Conservation (phyloP, 2,329 filamentous ascomycete species). For the Trichoderma cornu-damae region DNA sequence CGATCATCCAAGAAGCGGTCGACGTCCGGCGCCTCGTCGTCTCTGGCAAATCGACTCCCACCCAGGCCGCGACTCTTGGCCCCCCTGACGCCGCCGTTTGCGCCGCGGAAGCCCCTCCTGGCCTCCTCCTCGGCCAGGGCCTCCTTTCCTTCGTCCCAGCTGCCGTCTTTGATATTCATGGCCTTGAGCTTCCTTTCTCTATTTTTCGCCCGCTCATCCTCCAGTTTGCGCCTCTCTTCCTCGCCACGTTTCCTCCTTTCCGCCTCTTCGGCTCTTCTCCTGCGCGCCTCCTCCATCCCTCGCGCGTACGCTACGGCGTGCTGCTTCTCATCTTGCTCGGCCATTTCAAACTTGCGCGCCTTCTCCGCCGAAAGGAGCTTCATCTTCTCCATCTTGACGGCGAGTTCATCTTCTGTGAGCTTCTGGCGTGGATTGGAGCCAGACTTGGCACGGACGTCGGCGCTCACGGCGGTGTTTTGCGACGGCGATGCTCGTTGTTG, state of each 20-base stretch:
- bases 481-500: conserved; percentile 19
- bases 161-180: conserved; percentile 48
- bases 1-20: conserved; percentile 37
- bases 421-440: conserved; percentile 57
- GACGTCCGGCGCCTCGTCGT: conserved; percentile 33
- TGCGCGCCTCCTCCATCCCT: conserved; percentile 51
- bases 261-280: conserved; percentile 47
- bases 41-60: conserved; percentile 41
- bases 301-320: conserved; percentile 51
- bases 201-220: conserved; percentile 57
- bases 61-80: conserved; percentile 33
- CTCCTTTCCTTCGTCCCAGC: conserved; percentile 57
- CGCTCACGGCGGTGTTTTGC: conserved; percentile 33
- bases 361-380: conserved; percentile 54
- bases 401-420: conserved; percentile 54
- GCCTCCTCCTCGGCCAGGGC: conserved; percentile 39
- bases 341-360: conserved; percentile 54
- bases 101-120: conserved; percentile 39
- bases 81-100: conserved; percentile 39
- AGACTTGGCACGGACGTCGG: conserved; percentile 44
- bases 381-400: conserved; percentile 57
- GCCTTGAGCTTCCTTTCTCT: conserved; percentile 57
- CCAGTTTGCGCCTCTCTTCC: conserved; percentile 47
- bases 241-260: conserved; percentile 48
- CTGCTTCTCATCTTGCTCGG: conserved; percentile 51